Base-by-base conservation (phyloP, 495 filamentous ascomycete species). In the Neurospora sp. region DNA sequence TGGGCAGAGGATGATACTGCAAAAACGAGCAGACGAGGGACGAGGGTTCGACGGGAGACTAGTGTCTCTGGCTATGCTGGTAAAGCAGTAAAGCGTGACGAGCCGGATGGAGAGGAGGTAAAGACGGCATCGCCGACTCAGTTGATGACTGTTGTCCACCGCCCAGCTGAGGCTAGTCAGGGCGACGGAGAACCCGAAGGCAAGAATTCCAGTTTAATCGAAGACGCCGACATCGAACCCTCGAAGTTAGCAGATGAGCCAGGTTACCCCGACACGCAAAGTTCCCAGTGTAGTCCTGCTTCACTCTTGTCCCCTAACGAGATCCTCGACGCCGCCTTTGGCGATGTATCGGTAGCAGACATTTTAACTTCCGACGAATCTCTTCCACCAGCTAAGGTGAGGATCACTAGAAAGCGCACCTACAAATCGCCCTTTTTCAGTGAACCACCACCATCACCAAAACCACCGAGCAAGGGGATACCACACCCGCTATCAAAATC, bases 361-460 rank as follows among this genome's bases (percentile, higher is more conserved):
- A 17, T 7, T 1, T 37, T 17, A 27, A 35, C 27, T 17, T 8
- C 35, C 27, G 53, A 31, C 2, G 20, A 22, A 12, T 8, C 5
- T 61, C 12, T 61, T 61, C 65, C 53, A 75, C 69, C 72, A 41
- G 37, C 75, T 61, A 77, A 73, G 48, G 48, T 12, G 48, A 59
- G 20, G 2, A 59, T 59, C 3, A 65, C 53, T 1, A 16, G 70
- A 5, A 78, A 73, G 4, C 71, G 41, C n/a, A 48, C 74, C 8
- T 75, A 75, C 1, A 80, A 78, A 68, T 85, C 84, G 0, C 83
- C 82, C 17, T 86, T 84, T 74, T 86, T 85, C 74, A n/a, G 72
- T 1, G 40, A 76, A 44, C 70, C 72, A 69, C 74, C 73, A 31
- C 71, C 69, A 27, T 39, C 35, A 68, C 73, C 69, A 71, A 71